Conservation (phyloP, 257 asterid genomes). For the Nicotiana undulata region DNA sequence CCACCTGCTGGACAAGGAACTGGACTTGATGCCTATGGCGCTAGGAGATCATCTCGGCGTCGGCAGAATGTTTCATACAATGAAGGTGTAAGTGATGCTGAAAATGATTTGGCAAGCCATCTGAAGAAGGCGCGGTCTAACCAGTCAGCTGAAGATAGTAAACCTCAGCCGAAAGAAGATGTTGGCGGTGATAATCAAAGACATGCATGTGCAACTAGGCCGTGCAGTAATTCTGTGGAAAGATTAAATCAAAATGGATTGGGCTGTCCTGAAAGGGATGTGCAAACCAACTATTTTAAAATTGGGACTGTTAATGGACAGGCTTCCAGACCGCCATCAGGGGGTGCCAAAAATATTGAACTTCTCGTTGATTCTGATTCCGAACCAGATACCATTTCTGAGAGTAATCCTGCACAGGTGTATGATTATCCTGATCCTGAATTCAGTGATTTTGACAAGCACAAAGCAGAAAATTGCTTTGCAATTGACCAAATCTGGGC, state of each 20-base stretch:
- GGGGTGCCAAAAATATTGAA: conserved; percentile 24
- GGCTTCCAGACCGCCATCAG: conserved; percentile 5
- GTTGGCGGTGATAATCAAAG: conserved; percentile 12
- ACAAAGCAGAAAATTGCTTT: conserved; percentile 33
- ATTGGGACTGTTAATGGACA: conserved; percentile 11
- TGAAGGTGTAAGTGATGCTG: conserved; percentile 45
- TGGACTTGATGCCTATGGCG: conserved; percentile 23
- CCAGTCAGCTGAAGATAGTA: conserved; percentile 21
- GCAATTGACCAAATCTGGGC: conserved; percentile 68
- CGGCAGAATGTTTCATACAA: conserved; percentile 48
- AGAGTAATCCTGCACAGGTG: background rate
- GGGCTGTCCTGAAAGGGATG: conserved; percentile 16
- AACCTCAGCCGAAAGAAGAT: conserved; percentile 17
- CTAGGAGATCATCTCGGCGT: conserved; percentile 57
- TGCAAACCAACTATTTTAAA: conserved; percentile 13
- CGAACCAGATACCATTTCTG: conserved; percentile 22
- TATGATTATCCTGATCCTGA: conserved; percentile 51
- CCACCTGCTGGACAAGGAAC: conserved; percentile 19
- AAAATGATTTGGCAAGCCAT: conserved; percentile 21
- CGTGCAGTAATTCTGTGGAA: conserved; percentile 12
- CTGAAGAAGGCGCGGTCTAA: conserved; percentile 27
- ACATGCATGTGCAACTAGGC: conserved; percentile 11
- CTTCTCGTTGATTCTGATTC: conserved; percentile 35
- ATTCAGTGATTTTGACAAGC: conserved; percentile 61
- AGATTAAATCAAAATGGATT: conserved; percentile 19